Evolutionary conservation across 805 yeast species (phyloP).

Genomic region (Brettanomyces custersianus): DNA sequence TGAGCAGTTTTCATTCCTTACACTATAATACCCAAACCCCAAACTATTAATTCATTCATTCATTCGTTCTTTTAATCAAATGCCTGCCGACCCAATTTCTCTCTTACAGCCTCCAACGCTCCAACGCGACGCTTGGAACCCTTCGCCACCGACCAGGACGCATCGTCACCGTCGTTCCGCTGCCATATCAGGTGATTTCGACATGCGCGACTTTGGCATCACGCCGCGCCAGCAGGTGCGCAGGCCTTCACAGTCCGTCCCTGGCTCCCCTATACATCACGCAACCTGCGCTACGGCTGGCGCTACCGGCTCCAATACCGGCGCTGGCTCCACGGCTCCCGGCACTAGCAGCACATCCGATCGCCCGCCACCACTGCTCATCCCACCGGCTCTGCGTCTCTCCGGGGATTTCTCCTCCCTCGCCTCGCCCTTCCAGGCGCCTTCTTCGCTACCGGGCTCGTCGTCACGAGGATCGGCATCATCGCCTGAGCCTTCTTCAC

Average conservation of each 20-base stretch:
- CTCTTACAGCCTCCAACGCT: constrained; percentile 1
- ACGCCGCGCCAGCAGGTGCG: constrained; percentile 12
- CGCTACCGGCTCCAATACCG: background rate
- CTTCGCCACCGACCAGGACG: constrained; percentile 30
- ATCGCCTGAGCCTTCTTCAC: background rate
- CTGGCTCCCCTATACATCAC: constrained; percentile 6
- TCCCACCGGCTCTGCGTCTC: no score
- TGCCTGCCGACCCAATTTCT: background rate
- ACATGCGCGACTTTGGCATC: constrained; percentile 24
- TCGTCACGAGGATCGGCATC: background rate
- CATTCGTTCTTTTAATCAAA: background rate
- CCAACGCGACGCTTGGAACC: no score
- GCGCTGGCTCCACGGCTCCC: no score
- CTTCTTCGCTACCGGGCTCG: background rate
- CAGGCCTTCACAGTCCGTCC: constrained; percentile 14
- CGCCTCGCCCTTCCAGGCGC: background rate
- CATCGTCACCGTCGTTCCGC: constrained; percentile 84
- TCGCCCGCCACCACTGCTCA: no score
- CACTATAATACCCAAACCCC: background rate
- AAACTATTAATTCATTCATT: background rate
- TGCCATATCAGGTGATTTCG: constrained; percentile 84
- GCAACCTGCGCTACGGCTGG: no score
- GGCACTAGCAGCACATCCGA: no score
- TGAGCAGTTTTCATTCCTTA: no score
- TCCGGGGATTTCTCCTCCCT: no score